Base-by-base conservation (phyloP, 805 yeast species). In the Lachancea mirantina region DNA sequence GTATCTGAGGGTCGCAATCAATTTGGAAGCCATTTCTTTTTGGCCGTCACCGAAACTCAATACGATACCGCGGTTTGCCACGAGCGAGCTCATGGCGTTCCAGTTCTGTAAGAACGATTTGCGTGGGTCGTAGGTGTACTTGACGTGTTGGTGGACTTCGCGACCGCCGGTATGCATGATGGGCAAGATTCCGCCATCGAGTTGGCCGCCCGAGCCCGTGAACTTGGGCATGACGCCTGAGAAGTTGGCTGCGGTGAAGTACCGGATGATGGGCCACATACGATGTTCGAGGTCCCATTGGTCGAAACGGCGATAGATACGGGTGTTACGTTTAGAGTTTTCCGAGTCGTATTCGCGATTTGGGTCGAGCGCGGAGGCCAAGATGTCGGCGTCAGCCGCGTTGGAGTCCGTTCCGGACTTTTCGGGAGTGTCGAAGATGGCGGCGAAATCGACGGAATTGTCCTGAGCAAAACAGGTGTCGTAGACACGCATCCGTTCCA, bases 1-100 rank as follows among this genome's bases (percentile, higher is more conserved):
- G 10, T 53, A 52, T 20, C 70, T 43, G 9, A 65, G 43, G 26
- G 69, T 50, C 1, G 69, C 66, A 21, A 82, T 50, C 13, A 59
- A 26, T n/a, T 52, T 44, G 3, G 50, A 28, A 10, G 62, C 42
- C n/a, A 54, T 44, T 6, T 45, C 41, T 4, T 55, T 42, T 33
- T 57, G 57, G 3, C 31, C 32, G 27, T 61, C 62, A 2, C 35
- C 33, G 23, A 42, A 28, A 27, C 42, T 34, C 23, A 46, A 14
- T 4, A 46, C 41, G 23, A 50, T 49, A 34, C 55, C 55, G 11
- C 41, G 38, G 14, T 32, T 34, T 7, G 33, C 39, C 21, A 38
- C 30, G 3, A 9, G 24, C n/a, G 39, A 25, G 24, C 47, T 37
- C 37, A 40, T 33, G 10, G 30, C 27, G 13, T 36, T 38, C 51